Evolutionary conservation across 2,329 filamentous ascomycete species (phyloP).

Genomic region (Monosporascus sp.): DNA sequence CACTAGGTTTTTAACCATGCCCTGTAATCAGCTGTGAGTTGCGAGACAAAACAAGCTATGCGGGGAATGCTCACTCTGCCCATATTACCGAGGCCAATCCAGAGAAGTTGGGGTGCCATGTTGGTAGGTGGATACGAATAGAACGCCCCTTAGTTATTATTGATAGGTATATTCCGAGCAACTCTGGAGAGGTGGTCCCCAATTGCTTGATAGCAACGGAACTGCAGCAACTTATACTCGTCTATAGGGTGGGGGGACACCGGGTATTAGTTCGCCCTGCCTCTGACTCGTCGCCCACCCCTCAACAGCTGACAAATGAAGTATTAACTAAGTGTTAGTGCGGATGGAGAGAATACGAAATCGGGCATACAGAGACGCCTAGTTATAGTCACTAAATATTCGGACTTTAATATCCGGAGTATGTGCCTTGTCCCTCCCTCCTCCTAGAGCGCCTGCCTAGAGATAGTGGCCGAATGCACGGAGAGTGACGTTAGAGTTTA

Average conservation of each 20-base stretch:
- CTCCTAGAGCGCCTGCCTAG: not conserved
- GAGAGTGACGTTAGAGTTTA: not conserved
- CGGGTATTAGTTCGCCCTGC: not conserved
- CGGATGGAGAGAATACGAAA: too few species aligned
- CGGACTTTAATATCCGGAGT: too few species aligned
- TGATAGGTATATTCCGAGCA: too few species aligned
- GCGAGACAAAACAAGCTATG: not conserved
- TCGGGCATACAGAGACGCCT: too few species aligned
- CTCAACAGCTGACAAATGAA: too few species aligned
- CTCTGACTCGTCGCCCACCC: too few species aligned
- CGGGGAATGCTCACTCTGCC: constrained; percentile 56
- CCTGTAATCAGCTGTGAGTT: constrained; percentile 40
- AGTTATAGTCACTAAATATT: too few species aligned
- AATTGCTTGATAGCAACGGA: too few species aligned
- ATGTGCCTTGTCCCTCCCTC: too few species aligned
- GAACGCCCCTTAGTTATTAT: too few species aligned
- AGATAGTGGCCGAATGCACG: not conserved
- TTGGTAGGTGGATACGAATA: not conserved
- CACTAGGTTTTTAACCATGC: constrained; percentile 79
- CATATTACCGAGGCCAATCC: constrained; percentile 85
- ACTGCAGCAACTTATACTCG: not conserved
- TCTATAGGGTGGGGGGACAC: not conserved
- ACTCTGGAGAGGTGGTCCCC: too few species aligned
- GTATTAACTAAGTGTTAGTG: too few species aligned
- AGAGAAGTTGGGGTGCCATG: constrained; percentile 61